Conservation (phyloP, 371 early-diverging fungal genomes). For the Ordospora pajunii region DNA sequence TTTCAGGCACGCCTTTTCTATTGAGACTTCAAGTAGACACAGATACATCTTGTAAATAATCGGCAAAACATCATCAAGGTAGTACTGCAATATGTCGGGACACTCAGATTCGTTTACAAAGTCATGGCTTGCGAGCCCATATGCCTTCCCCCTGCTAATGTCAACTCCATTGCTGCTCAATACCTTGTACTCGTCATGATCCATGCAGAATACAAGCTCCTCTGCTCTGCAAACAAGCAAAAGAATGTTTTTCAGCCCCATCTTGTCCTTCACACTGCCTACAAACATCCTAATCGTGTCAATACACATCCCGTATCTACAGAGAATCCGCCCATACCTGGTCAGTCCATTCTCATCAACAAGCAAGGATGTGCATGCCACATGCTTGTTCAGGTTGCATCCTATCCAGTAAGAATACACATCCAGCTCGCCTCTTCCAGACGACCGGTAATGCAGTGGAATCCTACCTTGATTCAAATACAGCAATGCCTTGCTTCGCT, state of each 20-base stretch:
- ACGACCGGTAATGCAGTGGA: background rate
- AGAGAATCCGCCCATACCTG: background rate
- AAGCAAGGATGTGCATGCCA: background rate
- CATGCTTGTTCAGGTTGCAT: background rate
- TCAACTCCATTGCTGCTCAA: background rate
- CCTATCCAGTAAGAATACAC: background rate
- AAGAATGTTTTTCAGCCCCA: constrained; percentile 1
- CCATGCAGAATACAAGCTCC: background rate
- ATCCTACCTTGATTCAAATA: background rate
- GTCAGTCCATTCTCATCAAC: background rate
- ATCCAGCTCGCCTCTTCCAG: background rate
- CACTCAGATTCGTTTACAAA: background rate
- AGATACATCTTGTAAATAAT: background rate
- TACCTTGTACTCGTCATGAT: background rate
- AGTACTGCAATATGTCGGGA: background rate
- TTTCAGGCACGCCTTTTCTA: background rate
- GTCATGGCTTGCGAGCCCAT: background rate
- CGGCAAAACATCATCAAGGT: background rate
- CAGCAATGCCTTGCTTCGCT: background rate
- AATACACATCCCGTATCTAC: background rate
- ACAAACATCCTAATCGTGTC: background rate
- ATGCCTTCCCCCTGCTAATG: background rate
- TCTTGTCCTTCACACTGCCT: background rate
- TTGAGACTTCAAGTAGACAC: background rate
- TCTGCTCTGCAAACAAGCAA: background rate